Evolutionary conservation across 2,329 filamentous ascomycete genomes (phyloP), one percentile per base, ranked within the genome.

Genomic region (Botrytis medusae): DNA sequence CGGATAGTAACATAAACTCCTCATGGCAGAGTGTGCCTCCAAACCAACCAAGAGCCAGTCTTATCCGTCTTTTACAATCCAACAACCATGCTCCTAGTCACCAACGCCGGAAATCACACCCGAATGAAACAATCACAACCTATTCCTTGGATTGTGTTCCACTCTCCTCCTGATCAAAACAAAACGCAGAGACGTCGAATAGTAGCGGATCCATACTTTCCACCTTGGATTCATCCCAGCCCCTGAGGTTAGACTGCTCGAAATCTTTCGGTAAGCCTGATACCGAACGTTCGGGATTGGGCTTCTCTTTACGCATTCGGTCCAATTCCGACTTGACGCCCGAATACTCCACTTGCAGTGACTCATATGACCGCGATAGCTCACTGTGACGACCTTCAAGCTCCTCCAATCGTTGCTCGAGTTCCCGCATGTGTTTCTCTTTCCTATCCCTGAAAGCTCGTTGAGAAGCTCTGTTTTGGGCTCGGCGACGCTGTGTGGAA

Each of bases 381-480:
- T 84, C 83, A 74, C 86, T 86, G 79, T 90, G 88, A 76, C 86
- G 87, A 37, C 86, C 84, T 75, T 86, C 85, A 68, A 88, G 82
- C 29, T 87, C 85, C 64, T 81, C 81, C 46, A 91, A 85, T 77
- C 89, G 85, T 51, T 83, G 79, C 79, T 91, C 89, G 32, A 91
- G 85, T 76, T 91, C 89, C 74, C 87, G 87, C 78, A 90, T 90
- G 75, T 90, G 87, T 79, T 90, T 89, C 78, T 91, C 88, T 78
- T 90, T 90, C 71, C 88, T 85, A 79, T 90, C 88, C 65, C 88
- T 84, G 78, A 90, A 90, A 0, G 88, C 88, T 73, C 88, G 83
- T 79, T 90, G 88, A 3, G 88, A 89, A 57, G 88, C 88, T 71
- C 88, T 85, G 76, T 90, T 90, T 77, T 90, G 88, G 63, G 87